Base-by-base conservation (phyloP, 2,329 filamentous ascomycete species). In the Fusarium sublunatum region DNA sequence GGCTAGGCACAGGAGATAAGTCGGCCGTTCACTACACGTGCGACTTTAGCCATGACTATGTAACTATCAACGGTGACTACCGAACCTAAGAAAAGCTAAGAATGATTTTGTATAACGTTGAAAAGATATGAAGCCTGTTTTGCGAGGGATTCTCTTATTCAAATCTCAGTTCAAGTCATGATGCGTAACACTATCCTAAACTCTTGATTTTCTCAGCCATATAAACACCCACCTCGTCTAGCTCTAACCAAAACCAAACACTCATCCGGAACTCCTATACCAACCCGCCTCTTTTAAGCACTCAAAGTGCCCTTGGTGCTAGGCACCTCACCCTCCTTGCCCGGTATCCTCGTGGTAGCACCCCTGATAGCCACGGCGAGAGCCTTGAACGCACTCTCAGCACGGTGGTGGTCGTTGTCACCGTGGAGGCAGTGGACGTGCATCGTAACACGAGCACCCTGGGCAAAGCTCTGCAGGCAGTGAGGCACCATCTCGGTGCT, bases 401-500 rank as follows among this genome's bases (percentile, higher is more conserved):
- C 93, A 56, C 93, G 84, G 81, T 98, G 95, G 78, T 98, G 95
- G 79, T 98, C 95, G 78, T 98, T 99, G 62, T 91, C 86, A 48
- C 95, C 95, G 64, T 92, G 86, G 53, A 97, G 79, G 78, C 92
- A 96, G 79, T 97, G 92, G 57, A 99, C 92, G 81, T 99, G 95
- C 73, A 98, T 81, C n/a, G 95, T 99, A 49, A 97, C 84, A 25
- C 92, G 89, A 4, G 93, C 92, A 9, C 88, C 91, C 81, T 96
- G 91, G 38, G 94, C 93, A 78, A 97, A 99, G 80, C 91, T 95
- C 82, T 96, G 88, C 74, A 99, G 78, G 69, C 93, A 96, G 82
- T 99, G 95, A 41, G 94, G 93, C 38, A 99, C 88, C 95, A 99
- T 99, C 84, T 99, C 94, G 71, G 88, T 91, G 81, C 90, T 94